These are phyloP conservation scores for Euphorbia celastroides DNA, from an alignment of 441 rosid genomes.

Conservation along the genomic window DNA sequence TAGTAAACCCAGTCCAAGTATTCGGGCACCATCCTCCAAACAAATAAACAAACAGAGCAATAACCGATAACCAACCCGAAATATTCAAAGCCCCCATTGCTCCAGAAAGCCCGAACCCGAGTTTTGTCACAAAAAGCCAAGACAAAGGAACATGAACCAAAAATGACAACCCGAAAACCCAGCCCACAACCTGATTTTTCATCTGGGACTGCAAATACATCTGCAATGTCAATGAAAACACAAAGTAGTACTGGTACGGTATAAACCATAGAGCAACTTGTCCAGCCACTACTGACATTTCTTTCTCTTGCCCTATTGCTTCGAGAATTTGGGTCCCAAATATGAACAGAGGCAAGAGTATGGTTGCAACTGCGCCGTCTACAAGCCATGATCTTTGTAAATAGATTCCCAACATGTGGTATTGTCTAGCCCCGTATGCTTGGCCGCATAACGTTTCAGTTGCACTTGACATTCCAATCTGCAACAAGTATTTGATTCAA, in stretches of 20 bases:
- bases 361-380: slow-evolving; percentile 26
- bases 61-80: slow-evolving; percentile 32
- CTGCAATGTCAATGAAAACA: slow-evolving; percentile 42
- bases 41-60: slow-evolving; percentile 48
- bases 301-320: slow-evolving; percentile 42
- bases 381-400: slow-evolving; percentile 75
- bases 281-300: slow-evolving; percentile 43
- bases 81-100: slow-evolving; percentile 53
- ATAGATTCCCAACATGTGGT: slow-evolving; percentile 78
- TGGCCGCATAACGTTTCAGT: slow-evolving; percentile 87
- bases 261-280: slow-evolving; percentile 52
- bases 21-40: slow-evolving; percentile 65
- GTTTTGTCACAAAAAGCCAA: slow-evolving; percentile 45
- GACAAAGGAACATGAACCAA: slow-evolving; percentile 39
- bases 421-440: slow-evolving; percentile 71
- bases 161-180: slow-evolving; percentile 33
- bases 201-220: slow-evolving; percentile 64
- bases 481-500: too few species aligned
- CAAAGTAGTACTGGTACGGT: slow-evolving; percentile 35
- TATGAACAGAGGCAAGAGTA: slow-evolving; percentile 47
- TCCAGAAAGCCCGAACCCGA: slow-evolving; percentile 45
- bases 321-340: slow-evolving; percentile 39
- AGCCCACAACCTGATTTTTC: slow-evolving; percentile 45
- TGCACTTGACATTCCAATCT: slow-evolving; percentile 88
- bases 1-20: slow-evolving; percentile 64